A percentile compares a stretch with the other conserved stretches of the same genome.
Conservation (phyloP, 2,329 filamentous ascomycete species). For the Chaetothyriales sp. region DNA sequence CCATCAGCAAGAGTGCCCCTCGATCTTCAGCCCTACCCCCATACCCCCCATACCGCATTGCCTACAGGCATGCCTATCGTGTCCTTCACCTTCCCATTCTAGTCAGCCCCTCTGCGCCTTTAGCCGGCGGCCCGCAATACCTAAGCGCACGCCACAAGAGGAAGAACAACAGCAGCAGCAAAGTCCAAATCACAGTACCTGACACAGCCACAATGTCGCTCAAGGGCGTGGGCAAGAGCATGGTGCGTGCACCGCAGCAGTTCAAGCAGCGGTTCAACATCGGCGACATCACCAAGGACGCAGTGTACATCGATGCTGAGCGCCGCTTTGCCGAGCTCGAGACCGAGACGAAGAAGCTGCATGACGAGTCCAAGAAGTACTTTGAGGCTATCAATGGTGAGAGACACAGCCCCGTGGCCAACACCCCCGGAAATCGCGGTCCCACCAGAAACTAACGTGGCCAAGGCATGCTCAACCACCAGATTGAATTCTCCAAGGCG, state of each 20-base stretch:
- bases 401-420: background rate
- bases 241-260: slow-evolving; percentile 78
- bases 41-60: background rate
- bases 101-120: background rate
- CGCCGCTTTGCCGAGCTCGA: slow-evolving; percentile 88
- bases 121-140: background rate
- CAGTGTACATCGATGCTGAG: slow-evolving; percentile 88
- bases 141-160: background rate
- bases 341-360: slow-evolving; percentile 86
- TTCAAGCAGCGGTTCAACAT: slow-evolving; percentile 89
- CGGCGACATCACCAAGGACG: slow-evolving; percentile 87
- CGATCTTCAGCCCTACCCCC: background rate
- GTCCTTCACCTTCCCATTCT: background rate
- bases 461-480: slow-evolving; percentile 76
- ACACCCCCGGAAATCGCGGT: background rate
- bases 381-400: slow-evolving; percentile 85
- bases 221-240: slow-evolving; percentile 85
- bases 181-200: background rate
- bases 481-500: slow-evolving; percentile 95
- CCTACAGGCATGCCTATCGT: background rate
- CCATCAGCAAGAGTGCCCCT: background rate
- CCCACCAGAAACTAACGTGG: slow-evolving; percentile 3
- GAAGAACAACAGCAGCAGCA: background rate
- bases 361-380: slow-evolving; percentile 95
- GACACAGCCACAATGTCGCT: slow-evolving; percentile 59